phyloP scores from a whole-genome alignment of 23 red algal genomes.

The Gracilaria gracilis region DNA sequence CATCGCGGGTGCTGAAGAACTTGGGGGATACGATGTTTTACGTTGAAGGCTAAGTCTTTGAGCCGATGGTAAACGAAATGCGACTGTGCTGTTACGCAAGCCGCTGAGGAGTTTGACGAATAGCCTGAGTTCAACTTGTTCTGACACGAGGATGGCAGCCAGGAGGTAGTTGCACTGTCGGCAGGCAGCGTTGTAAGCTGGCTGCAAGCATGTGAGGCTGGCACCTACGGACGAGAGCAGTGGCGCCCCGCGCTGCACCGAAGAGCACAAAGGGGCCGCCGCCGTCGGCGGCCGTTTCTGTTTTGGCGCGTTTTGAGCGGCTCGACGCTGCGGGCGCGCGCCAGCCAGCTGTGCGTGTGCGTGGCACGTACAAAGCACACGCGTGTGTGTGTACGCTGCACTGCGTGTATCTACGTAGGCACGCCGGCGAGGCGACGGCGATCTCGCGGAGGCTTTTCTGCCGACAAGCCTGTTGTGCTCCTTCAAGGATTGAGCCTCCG shows the following conservation, averaged over 20 bases:
- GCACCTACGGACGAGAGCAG: neutral
- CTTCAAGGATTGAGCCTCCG: neutral
- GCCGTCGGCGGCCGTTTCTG: neutral
- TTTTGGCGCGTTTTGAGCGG: neutral
- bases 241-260: neutral
- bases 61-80: neutral
- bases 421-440: neutral
- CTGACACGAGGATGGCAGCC: too few relatives aligned
- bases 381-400: neutral
- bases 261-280: neutral
- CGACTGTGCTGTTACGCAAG: neutral
- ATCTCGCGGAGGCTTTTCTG: constrained; percentile 8
- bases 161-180: neutral
- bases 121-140: neutral
- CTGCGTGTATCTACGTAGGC: neutral
- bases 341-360: neutral
- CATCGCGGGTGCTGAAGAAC: neutral
- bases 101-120: neutral
- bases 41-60: neutral
- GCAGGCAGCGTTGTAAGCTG: neutral
- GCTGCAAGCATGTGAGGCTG: neutral
- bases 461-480: neutral
- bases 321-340: neutral
- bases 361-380: neutral
- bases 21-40: neutral